Percentiles rank a stretch among this genome's conserved stretches.
Conservation (phyloP, 1,139 yeast genomes). For the Kurtzmaniella quercitrusa region DNA sequence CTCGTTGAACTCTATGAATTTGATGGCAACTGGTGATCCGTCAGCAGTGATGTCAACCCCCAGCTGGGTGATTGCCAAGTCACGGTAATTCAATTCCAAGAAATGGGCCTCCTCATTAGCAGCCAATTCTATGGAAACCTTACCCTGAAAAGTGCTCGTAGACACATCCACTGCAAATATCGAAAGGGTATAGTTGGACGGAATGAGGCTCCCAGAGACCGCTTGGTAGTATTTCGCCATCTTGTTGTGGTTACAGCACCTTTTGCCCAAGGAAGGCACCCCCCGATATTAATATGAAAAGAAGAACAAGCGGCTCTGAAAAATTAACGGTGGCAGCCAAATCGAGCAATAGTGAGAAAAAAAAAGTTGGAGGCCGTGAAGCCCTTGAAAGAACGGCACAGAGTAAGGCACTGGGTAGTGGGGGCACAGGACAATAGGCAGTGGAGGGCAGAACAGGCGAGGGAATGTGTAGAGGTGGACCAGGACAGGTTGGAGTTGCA, state of each 20-base stretch:
- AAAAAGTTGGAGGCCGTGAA: neutral
- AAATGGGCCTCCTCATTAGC: conserved; percentile 29
- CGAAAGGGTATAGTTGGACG: conserved; percentile 41
- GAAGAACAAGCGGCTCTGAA: neutral
- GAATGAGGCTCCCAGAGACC: conserved; percentile 39
- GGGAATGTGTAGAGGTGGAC: too few relatives aligned
- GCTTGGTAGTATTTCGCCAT: conserved; percentile 31
- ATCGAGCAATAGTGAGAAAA: neutral
- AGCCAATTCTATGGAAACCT: conserved; percentile 33
- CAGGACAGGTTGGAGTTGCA: too few relatives aligned
- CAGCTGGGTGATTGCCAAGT: conserved; percentile 21
- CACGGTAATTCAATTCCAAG: conserved; percentile 41
- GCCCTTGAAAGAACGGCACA: neutral
- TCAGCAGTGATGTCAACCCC: conserved; percentile 10
- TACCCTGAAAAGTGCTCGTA: conserved; percentile 36
- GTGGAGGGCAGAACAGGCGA: too few relatives aligned
- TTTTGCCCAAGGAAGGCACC: neutral
- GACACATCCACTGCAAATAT: conserved; percentile 31
- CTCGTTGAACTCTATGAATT: conserved; percentile 17
- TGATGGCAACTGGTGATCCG: conserved; percentile 10
- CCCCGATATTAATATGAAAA: neutral
- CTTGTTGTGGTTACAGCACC: neutral
- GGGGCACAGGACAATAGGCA: neutral
- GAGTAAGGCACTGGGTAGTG: neutral
- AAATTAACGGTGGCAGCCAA: neutral